Base-by-base conservation (phyloP, 495 filamentous ascomycete species). In the Tuber magnatum region DNA sequence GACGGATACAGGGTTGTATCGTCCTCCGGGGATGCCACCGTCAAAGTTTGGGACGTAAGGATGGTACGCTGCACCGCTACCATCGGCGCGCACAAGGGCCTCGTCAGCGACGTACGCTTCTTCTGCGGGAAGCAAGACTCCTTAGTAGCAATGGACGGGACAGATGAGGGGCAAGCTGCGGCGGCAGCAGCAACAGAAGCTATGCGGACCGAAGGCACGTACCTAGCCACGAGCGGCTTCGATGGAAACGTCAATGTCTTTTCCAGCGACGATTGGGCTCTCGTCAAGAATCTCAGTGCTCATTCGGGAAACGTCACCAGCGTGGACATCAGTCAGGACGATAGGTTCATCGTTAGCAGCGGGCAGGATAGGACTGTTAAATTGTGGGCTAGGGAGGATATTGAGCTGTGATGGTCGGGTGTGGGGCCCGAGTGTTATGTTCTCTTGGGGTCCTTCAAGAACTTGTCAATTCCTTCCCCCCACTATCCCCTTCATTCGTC, bases 1-100 rank as follows among this genome's bases (percentile, higher is more conserved):
- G 96, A 99, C 80, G 94, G 94, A 1, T 91, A 97, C 82, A 90
- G 95, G 12, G 90, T 97, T 24, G 86, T 97, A 9, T 92, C 93
- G 10, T 94, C 94, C 2, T 93, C 92, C n/a, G 94, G 89, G 2
- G 95, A 99, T 81, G 95, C 94, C 8, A 97, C 94, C 88, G 90
- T 95, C 73, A 98, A 97, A 83, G 97, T 94, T 85, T 99, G 95
- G 95, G 95, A 99, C 83, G 86, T 98, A 69, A 89, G 95, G 3
- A 93, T 93, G 82, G 94, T 97, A 69, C 89, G 90, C 78, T 90
- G 91, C 75, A 90, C 88, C 0, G 94, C 92, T 16, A 91, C 90
- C 0, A 91, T 99, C 71, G 95, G 94, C 18, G 96, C 95, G 1
- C 94, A 99, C 84, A 92, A 90, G 73, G 93, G 93, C 71, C 90